Conservation (phyloP, 805 yeast genomes). For the Candida sakaeoensis region DNA sequence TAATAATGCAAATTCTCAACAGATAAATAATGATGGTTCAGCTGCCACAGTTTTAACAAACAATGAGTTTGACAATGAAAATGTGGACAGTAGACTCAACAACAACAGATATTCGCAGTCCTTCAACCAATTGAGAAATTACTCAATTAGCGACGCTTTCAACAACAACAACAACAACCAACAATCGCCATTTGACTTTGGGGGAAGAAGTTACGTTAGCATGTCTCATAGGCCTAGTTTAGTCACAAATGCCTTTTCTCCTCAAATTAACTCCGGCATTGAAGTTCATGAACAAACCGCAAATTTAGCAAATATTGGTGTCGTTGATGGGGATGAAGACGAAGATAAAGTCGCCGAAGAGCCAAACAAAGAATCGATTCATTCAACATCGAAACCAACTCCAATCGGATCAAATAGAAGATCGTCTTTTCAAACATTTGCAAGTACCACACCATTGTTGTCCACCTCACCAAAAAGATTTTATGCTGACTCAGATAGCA, state of each 20-base stretch:
- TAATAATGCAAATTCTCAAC: background rate
- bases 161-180: slow-evolving; percentile 17
- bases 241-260: slow-evolving; percentile 22
- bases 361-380: slow-evolving; percentile 1
- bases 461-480: slow-evolving; percentile 1
- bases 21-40: background rate
- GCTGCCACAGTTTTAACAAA: background rate
- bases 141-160: slow-evolving; percentile 16
- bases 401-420: slow-evolving; percentile 7
- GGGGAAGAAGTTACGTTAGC: slow-evolving; percentile 41
- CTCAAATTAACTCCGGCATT: slow-evolving; percentile 45
- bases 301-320: slow-evolving; percentile 54
- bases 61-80: background rate
- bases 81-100: background rate
- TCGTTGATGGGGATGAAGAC: slow-evolving; percentile 30
- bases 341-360: background rate
- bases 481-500: slow-evolving; percentile 3
- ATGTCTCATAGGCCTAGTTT: slow-evolving; percentile 25
- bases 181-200: slow-evolving; percentile 33
- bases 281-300: slow-evolving; percentile 57
- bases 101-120: background rate
- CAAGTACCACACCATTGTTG: slow-evolving; percentile 9
- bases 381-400: slow-evolving; percentile 8
- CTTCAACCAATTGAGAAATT: slow-evolving; percentile 6
- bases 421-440: slow-evolving; percentile 4